Conservation (phyloP, 176 grass and related monocot genomes). For the Lolium multiflorum region DNA sequence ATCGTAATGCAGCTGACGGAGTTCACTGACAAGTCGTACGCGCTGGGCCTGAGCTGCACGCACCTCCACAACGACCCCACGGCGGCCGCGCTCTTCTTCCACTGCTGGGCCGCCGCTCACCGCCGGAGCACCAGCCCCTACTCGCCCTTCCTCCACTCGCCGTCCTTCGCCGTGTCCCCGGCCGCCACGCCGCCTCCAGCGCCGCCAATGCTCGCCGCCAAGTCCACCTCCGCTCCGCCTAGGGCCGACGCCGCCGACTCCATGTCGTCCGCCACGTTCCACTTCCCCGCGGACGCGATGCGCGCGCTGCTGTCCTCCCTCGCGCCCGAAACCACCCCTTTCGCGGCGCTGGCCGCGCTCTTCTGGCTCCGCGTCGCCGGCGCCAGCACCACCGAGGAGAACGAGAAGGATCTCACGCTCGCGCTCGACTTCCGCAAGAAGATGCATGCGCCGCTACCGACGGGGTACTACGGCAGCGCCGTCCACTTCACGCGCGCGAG, state of each 20-base stretch:
- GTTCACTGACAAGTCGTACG: constrained; percentile 76
- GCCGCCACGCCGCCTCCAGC: constrained; percentile 1
- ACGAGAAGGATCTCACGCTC: constrained; percentile 61
- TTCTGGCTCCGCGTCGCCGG: constrained; percentile 67
- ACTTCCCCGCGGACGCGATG: constrained; percentile 59
- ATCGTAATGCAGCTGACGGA: constrained; percentile 68
- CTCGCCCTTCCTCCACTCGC: constrained; percentile 76
- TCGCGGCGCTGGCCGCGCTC: constrained; percentile 69
- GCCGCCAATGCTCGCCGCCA: constrained; percentile 50
- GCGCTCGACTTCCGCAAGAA: constrained; percentile 75
- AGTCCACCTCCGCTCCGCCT: constrained; percentile 29
- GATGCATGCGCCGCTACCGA: constrained; percentile 78
- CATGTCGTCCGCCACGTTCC: constrained; percentile 80
- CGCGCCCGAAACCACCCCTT: constrained; percentile 49
- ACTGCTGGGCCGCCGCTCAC: constrained; percentile 75
- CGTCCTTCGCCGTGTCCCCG: constrained; percentile 43
- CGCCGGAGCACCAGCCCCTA: constrained; percentile 50
- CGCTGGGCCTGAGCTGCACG: constrained; percentile 74
- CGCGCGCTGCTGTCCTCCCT: constrained; percentile 51
- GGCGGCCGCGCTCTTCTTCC: constrained; percentile 60
- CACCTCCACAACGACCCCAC: constrained; percentile 85
- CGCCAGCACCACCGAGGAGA: constrained; percentile 17
- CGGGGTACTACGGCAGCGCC: constrained; percentile 71
- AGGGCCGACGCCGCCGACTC: not conserved
- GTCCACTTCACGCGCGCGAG: constrained; percentile 61